Evolutionary conservation across 2,329 filamentous ascomycete species (phyloP).

Genomic region (Diaporthe humulicola): DNA sequence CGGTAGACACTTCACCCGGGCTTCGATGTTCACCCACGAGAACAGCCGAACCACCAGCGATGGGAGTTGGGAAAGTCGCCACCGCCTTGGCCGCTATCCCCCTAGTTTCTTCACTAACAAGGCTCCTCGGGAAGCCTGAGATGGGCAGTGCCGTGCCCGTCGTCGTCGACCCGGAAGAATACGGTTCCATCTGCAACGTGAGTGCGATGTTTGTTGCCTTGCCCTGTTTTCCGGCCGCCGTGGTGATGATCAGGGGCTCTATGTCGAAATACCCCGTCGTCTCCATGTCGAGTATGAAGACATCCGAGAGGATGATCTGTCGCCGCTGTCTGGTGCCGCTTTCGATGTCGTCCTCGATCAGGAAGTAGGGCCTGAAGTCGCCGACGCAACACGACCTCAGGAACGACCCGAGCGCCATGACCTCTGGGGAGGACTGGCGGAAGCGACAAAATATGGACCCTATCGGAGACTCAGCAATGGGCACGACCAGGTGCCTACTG

Average conservation of each 20-base stretch:
- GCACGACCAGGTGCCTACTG: no score
- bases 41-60: neutral
- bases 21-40: neutral
- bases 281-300: neutral
- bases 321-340: neutral
- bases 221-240: neutral
- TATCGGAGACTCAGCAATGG: neutral
- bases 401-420: slow-evolving; percentile 10
- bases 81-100: neutral
- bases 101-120: neutral
- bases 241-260: neutral
- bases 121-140: neutral
- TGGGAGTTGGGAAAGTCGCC: neutral
- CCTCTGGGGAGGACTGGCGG: neutral
- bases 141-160: neutral
- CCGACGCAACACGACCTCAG: neutral
- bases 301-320: neutral
- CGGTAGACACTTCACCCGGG: neutral
- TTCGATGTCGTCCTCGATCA: slow-evolving; percentile 14
- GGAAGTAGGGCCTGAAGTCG: slow-evolving; percentile 11
- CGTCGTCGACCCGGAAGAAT: neutral
- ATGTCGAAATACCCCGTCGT: neutral
- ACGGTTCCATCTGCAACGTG: neutral
- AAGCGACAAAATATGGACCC: neutral
- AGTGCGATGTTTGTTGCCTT: neutral